These are phyloP conservation scores for Coniochaeta sp. DNA, from an alignment of 2,329 filamentous ascomycete genomes.

Conservation along the genomic window DNA sequence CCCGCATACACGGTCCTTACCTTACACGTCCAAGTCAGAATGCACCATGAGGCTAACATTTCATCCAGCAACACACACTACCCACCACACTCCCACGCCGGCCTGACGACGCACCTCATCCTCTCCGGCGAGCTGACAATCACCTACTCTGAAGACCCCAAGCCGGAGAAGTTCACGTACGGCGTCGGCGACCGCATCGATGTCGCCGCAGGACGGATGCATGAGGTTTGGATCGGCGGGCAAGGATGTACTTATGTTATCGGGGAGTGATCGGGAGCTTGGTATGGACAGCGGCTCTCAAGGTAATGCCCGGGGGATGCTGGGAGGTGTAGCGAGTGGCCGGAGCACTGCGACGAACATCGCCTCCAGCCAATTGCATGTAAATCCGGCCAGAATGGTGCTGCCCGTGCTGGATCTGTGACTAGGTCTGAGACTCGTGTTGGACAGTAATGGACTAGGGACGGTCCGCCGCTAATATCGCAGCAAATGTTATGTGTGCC, in stretches of 20 bases:
- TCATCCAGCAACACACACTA: constrained; percentile 57
- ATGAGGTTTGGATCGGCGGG: constrained; percentile 63
- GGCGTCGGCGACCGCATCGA: constrained; percentile 56
- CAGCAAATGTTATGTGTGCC: neutral
- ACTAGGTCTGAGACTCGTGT: neutral
- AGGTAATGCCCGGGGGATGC: neutral
- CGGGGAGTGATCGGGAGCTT: constrained; percentile 37
- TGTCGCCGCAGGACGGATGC: constrained; percentile 54
- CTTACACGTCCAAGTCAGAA: neutral
- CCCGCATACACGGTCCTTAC: neutral
- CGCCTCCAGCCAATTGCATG: neutral
- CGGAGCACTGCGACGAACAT: too few species aligned
- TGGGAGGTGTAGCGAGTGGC: neutral
- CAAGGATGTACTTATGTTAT: constrained; percentile 63
- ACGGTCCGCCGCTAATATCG: neutral
- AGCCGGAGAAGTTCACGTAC: constrained; percentile 49
- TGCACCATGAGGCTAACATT: neutral
- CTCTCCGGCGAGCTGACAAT: constrained; percentile 58
- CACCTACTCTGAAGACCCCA: constrained; percentile 53
- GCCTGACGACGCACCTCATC: constrained; percentile 63
- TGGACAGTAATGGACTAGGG: neutral
- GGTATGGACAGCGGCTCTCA: neutral
- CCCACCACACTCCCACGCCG: constrained; percentile 56
- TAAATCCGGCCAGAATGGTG: neutral
- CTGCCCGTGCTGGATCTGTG: neutral